Base-by-base conservation (phyloP, 257 asterid genomes). In the Rubia yunnanensis region DNA sequence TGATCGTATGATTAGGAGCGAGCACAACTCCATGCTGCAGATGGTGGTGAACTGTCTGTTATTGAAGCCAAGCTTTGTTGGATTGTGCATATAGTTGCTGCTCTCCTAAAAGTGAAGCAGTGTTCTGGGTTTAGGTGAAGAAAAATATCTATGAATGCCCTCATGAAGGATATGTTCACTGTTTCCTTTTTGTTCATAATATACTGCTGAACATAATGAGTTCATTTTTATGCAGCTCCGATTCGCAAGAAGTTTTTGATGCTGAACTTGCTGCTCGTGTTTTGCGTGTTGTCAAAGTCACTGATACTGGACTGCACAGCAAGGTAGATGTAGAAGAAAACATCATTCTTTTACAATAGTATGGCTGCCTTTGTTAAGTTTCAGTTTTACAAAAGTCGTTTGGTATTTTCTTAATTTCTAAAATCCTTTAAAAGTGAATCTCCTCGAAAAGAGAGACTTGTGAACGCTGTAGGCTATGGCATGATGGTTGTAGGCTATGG, bases 231-330 rank as follows among this genome's bases (percentile, higher is more conserved):
- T 80, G 66, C 85, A 94, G 99, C 74, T 68, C 62, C 53, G 99
- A 94, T 80, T 81, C 95, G 30, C 97, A 87, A 85, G 99, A 94
- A 85, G 83, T 94, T 54, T 72, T 81, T 67, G 99, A 94, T 81
- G 99, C 99, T 20, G 99, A 94, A 74, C 95, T 94, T 73, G 87
- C 99, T 63, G 94, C 95, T 67, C 97, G 95, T 68, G 97, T 90
- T 62, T 72, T 94, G 76, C 88, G 86, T 67, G 73, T 94, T 70
- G 95, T 94, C 59, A 86, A 90, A 78, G 81, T 85, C 76, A 88
- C 97, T 57, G 97, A 94, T 80, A 83, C 83, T 70, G 96, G 97
- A 62, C 78, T 81, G 66, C 95, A 86, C 79, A 81, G 88, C 77
- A 95, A 84, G 96, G 99, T 91, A 78, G 65, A 65, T 60, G 53